Evolutionary conservation across 805 yeast genomes (phyloP).

Genomic region (Grigorovia humatica): DNA sequence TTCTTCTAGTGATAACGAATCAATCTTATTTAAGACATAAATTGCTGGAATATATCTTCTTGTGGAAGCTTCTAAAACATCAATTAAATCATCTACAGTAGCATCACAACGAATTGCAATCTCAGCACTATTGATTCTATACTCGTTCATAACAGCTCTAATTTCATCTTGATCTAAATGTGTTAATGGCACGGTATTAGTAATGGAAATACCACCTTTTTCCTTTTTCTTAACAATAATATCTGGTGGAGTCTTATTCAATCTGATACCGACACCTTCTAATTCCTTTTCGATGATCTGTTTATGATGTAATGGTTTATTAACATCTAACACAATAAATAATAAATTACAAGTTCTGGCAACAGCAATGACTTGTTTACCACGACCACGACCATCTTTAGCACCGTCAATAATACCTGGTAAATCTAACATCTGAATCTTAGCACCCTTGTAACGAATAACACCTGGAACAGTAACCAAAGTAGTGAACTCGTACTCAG

Average conservation of each 20-base stretch:
- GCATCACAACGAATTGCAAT: conserved; percentile 96
- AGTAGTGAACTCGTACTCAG: conserved; percentile 95
- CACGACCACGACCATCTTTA: conserved; percentile 85
- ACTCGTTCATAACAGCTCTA: conserved; percentile 92
- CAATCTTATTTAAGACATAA: conserved; percentile 91
- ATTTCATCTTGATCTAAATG: conserved; percentile 88
- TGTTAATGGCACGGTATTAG: conserved; percentile 87
- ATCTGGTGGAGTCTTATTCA: conserved; percentile 88
- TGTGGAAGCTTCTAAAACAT: conserved; percentile 79
- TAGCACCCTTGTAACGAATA: conserved; percentile 92
- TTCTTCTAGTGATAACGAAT: conserved; percentile 88
- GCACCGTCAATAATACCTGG: conserved; percentile 92
- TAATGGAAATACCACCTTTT: conserved; percentile 89
- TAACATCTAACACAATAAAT: conserved; percentile 90
- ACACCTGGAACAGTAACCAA: conserved; percentile 97
- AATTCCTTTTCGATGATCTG: conserved; percentile 87
- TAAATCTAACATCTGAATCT: conserved; percentile 87
- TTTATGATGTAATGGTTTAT: conserved; percentile 91
- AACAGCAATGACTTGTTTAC: conserved; percentile 95
- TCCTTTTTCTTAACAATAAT: conserved; percentile 87
- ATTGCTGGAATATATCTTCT: conserved; percentile 93
- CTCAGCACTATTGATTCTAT: conserved; percentile 90
- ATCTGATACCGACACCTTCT: conserved; percentile 95
- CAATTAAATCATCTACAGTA: conserved; percentile 92
- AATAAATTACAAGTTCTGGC: conserved; percentile 95